Evolutionary conservation across 2,329 filamentous ascomycete genomes (phyloP), one percentile per base, ranked within the genome.

Genomic region (Trichoderma simmonsii): DNA sequence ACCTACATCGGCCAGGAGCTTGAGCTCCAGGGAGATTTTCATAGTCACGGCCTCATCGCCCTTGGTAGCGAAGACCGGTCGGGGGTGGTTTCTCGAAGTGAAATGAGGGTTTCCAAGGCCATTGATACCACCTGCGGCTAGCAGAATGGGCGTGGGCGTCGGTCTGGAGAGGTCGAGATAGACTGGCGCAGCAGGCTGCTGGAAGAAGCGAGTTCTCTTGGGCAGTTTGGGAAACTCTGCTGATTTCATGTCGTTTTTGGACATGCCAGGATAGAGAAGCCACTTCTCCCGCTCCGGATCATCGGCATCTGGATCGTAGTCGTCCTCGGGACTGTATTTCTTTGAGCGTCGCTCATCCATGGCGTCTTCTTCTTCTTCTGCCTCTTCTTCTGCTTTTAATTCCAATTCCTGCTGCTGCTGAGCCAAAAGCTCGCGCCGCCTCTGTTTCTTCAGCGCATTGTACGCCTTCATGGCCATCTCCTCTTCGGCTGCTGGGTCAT

Each of bases 31-130:
- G 79, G 97, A 91, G 43, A 99, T 83, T 62, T 91, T 90, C 78
- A 99, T 85, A 51, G 89, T 91, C 77, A 96, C 89, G 48, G 93
- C 93, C 14, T 88, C 86, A 75, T 97, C 93, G 56, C 96, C 96
- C 75, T 90, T 92, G 1, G 94, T 97, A 6, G 95, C 96, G 80
- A 95, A 97, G 77, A 95, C 91, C 1, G 96, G 96, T 56, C 92
- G 88, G 4, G 90, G 88, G 64, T 89, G 87, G n/a, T 90, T 87
- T 70, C 91, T 91, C 5, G 93, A 92, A 36, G 93, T 89, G 78
- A 98, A 99, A 80, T 98, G 94, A 6, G 96, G 93, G 78, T 99
- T 99, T 12, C 96, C 96, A 8, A 98, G 82, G 0, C 96, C 96
- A 9, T 96, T 96, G 73, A 97, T 88, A 6, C 94, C 95, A 8